Evolutionary conservation across 2,329 filamentous ascomycete genomes (phyloP), one percentile per base, ranked within the genome.

Genomic region (Nemania sp.): DNA sequence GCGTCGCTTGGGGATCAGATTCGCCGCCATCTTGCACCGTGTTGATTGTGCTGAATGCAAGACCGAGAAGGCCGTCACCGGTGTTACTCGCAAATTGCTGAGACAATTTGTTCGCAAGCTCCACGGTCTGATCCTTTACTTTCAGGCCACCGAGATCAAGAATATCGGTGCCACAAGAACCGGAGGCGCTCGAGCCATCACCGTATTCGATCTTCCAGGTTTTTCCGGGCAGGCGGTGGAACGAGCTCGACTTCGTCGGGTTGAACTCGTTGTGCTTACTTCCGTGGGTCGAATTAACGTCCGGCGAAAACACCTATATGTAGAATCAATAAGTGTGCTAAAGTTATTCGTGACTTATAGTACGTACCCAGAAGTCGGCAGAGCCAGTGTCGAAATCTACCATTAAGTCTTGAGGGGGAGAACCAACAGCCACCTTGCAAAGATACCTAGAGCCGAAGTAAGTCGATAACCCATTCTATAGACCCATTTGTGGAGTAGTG

Each of bases 341-440:
- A 19, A 5, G 7, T 17, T 11, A 24, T 6, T 23, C 22, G 15
- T 2, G 17, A 5, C 44, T 31, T 30, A 28, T 19, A 23, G 23
- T n/a, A 45, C 75, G 61, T 72, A 84, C 81, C 86, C 85, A 90
- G 19, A 88, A 75, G 73, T 90, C 87, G 17, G 85, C 79, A 9
- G 84, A 88, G 17, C 86, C 86, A 33, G 86, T 89, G 67, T 90
- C 87, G 57, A 90, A 89, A 64, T 89, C 80, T 12, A 89, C 69
- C 59, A 77, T 78, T 37, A 86, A 61, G 40, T 72, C 82, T 72
- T 90, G 86, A 1, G 77, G 70, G 14, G 86, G 86, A 1, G 80
- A 86, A 23, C 88, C 88, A 56, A 90, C 84, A 12, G 72, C 66
- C 22, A 90, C 81, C 24, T 81, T 76, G 42, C 80, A 85, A 19